These are phyloP conservation scores for Ustilago esculenta DNA, from an alignment of 1,284 basidiomycete species.

Conservation along the genomic window DNA sequence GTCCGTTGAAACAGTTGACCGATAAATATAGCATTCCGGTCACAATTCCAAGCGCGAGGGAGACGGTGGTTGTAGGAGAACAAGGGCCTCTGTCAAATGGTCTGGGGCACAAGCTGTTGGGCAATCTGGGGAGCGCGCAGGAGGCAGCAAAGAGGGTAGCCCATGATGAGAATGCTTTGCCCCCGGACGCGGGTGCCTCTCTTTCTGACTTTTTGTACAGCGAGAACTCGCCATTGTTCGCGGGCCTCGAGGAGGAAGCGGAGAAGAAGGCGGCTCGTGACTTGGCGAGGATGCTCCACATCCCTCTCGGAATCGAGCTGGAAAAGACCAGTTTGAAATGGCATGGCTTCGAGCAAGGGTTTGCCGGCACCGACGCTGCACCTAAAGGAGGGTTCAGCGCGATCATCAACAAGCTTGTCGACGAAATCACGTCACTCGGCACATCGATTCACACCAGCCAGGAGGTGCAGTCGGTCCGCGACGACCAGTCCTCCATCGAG, in stretches of 20 bases:
- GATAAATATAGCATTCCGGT: conserved; percentile 66
- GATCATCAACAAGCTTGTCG: conserved; percentile 67
- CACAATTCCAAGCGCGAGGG: conserved; percentile 34
- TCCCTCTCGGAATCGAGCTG: conserved; percentile 69
- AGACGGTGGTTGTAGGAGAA: conserved; percentile 45
- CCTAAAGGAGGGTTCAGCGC: conserved; percentile 70
- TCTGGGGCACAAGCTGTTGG: conserved; percentile 37
- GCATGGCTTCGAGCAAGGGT: conserved; percentile 67
- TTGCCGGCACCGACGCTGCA: conserved; percentile 70
- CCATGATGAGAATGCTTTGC: conserved; percentile 43
- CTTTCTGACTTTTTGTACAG: conserved; percentile 67
- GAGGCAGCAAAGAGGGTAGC: conserved; percentile 31
- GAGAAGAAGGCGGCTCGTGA: conserved; percentile 71
- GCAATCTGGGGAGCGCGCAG: conserved; percentile 47
- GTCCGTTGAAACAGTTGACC: conserved; percentile 68
- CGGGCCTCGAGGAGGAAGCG: conserved; percentile 70
- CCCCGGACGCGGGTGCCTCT: conserved; percentile 41
- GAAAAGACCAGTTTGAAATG: conserved; percentile 65
- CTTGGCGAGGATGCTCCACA: conserved; percentile 69
- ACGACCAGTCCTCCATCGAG: conserved; percentile 20
- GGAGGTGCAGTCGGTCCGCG: conserved; percentile 34
- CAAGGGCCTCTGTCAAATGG: conserved; percentile 32
- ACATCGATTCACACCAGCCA: conserved; percentile 67
- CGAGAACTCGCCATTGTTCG: conserved; percentile 59
- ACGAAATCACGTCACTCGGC: conserved; percentile 65